Conservation (phyloP, 139 green algal genomes). For the Volvox africanus region DNA sequence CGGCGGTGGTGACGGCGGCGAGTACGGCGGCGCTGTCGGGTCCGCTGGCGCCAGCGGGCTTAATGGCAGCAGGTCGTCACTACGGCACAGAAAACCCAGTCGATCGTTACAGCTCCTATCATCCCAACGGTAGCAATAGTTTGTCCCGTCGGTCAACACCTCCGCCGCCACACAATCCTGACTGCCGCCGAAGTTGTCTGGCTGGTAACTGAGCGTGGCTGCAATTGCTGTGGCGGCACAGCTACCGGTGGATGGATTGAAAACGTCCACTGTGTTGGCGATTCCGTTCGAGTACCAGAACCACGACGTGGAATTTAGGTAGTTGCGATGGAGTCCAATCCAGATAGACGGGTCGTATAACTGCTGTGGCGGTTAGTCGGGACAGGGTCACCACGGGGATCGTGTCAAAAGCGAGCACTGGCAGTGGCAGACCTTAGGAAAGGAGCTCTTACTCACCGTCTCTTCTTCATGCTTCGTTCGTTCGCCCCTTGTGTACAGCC, state of each 20-base stretch:
- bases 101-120: constrained; percentile 1
- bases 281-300: constrained; percentile 8
- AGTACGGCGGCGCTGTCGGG: not conserved
- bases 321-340: constrained; percentile 22
- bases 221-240: not conserved
- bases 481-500: no score
- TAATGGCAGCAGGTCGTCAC: not conserved
- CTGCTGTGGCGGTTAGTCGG: not conserved
- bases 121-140: constrained; percentile 33
- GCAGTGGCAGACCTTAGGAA: no score
- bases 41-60: not conserved
- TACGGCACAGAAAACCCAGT: constrained; percentile 34
- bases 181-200: constrained; percentile 34
- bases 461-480: no score
- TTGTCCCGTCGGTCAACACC: not conserved
- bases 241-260: not conserved
- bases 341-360: constrained; percentile 40
- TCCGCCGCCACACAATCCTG: constrained; percentile 28
- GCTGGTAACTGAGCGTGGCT: constrained; percentile 8
- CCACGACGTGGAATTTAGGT: not conserved
- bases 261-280: not conserved
- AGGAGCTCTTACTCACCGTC: no score
- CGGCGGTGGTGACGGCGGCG: not conserved
- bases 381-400: no score
- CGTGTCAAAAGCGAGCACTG: no score